Conservation (phyloP, 202 grass and related monocot species). For the Zizania palustris region DNA sequence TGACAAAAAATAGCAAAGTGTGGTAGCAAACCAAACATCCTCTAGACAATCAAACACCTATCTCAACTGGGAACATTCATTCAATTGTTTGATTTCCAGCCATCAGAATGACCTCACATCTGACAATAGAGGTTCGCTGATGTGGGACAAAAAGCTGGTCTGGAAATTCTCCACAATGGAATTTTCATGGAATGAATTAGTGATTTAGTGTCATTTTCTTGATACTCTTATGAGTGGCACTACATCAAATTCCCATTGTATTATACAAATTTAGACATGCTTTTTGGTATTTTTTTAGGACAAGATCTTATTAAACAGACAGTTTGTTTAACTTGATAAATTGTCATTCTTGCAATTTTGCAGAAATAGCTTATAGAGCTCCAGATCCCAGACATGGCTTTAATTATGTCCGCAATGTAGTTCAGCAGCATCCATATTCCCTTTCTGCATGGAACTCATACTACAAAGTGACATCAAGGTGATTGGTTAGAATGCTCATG, state of each 20-base stretch:
- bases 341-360: slow-evolving; percentile 28
- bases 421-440: slow-evolving; percentile 80
- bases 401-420: slow-evolving; percentile 81
- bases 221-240: not conserved
- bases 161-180: too few relatives aligned
- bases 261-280: not conserved
- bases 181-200: too few relatives aligned
- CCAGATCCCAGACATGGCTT: slow-evolving; percentile 87
- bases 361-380: slow-evolving; percentile 92
- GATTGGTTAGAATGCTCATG: slow-evolving; percentile 33
- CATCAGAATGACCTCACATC: too few relatives aligned
- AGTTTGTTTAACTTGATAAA: slow-evolving; percentile 6
- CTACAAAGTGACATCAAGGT: slow-evolving; percentile 94
- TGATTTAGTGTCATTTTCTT: not conserved
- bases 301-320: not conserved
- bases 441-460: slow-evolving; percentile 88
- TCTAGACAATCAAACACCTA: too few relatives aligned
- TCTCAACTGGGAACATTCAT: too few relatives aligned
- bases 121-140: too few relatives aligned
- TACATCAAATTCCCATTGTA: not conserved
- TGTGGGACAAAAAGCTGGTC: too few relatives aligned
- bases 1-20: too few relatives aligned
- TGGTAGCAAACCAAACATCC: too few relatives aligned
- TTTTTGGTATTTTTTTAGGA: slow-evolving; percentile 15
- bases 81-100: too few relatives aligned